Conservation (phyloP, 1,284 basidiomycete genomes). For the Apiotrichum veenhuisii region DNA sequence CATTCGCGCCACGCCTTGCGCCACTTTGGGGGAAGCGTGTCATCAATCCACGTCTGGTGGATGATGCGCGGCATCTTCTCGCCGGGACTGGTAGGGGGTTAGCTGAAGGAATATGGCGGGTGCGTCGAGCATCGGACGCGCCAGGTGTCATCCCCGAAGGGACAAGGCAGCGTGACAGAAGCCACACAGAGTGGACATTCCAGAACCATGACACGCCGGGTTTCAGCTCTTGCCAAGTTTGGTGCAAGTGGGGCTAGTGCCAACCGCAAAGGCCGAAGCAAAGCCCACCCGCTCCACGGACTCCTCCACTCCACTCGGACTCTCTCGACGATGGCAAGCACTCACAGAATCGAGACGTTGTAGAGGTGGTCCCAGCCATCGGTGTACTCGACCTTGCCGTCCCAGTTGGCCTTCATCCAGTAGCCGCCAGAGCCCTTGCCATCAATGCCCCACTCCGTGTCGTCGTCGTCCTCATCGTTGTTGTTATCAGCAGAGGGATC, state of each 20-base stretch:
- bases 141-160: no score
- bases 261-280: neutral
- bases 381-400: conserved; percentile 38
- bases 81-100: conserved; percentile 29
- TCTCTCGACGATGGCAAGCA: neutral
- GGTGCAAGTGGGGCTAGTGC: neutral
- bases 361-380: conserved; percentile 39
- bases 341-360: conserved; percentile 41
- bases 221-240: neutral
- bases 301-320: neutral
- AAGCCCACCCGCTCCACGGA: neutral
- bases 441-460: conserved; percentile 39
- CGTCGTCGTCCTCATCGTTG: conserved; percentile 7
- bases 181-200: no score
- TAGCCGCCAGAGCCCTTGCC: conserved; percentile 44
- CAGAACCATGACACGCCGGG: neutral
- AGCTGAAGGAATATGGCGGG: neutral
- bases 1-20: conserved; percentile 71
- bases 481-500: neutral
- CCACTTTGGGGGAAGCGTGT: conserved; percentile 81
- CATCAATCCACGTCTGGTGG: conserved; percentile 98
- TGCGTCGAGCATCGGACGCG: neutral
- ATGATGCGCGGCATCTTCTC: conserved; percentile 87
- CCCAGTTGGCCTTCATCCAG: conserved; percentile 47
- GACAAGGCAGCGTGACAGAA: no score